phyloP scores from a whole-genome alignment of 1,284 basidiomycete species.

The Apiotrichum sp. region DNA sequence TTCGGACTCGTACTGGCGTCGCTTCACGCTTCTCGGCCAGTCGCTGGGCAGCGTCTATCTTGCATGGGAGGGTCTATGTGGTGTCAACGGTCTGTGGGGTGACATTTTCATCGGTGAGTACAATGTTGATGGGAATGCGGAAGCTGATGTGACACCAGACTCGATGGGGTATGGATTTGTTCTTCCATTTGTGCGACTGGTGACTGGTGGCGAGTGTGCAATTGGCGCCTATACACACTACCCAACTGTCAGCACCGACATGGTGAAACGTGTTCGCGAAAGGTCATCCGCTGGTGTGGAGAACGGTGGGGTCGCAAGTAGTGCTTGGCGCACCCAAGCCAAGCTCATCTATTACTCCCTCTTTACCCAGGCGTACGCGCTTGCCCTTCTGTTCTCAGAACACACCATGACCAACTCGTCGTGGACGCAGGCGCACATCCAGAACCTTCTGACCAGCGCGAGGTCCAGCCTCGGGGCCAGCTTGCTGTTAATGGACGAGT shows the following conservation, averaged over 20 bases:
- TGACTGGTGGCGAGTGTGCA: slow-evolving; percentile 56
- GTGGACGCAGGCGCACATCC: slow-evolving; percentile 86
- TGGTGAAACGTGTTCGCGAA: slow-evolving; percentile 73
- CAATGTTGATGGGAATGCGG: background rate
- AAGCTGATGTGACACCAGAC: slow-evolving; percentile 53
- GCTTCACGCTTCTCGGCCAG: slow-evolving; percentile 87
- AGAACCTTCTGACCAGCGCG: slow-evolving; percentile 55
- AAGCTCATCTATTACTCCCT: slow-evolving; percentile 87
- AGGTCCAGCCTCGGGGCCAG: slow-evolving; percentile 23
- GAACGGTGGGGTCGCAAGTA: slow-evolving; percentile 63
- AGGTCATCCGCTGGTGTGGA: slow-evolving; percentile 58
- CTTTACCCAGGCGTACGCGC: slow-evolving; percentile 76
- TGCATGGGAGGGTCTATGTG: slow-evolving; percentile 60
- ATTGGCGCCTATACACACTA: slow-evolving; percentile 94
- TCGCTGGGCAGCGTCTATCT: slow-evolving; percentile 79
- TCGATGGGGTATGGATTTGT: slow-evolving; percentile 98
- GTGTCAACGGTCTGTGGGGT: slow-evolving; percentile 41
- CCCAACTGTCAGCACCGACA: slow-evolving; percentile 89
- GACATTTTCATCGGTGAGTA: slow-evolving; percentile 81
- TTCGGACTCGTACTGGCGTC: slow-evolving; percentile 75
- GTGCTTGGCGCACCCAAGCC: slow-evolving; percentile 55
- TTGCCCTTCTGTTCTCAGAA: slow-evolving; percentile 65
- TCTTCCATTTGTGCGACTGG: slow-evolving; percentile 64
- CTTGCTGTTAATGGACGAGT: slow-evolving; percentile 35
- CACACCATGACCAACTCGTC: slow-evolving; percentile 84